Conservation (phyloP, 1,139 yeast species). For the Blastobotrys buckinghamii region DNA sequence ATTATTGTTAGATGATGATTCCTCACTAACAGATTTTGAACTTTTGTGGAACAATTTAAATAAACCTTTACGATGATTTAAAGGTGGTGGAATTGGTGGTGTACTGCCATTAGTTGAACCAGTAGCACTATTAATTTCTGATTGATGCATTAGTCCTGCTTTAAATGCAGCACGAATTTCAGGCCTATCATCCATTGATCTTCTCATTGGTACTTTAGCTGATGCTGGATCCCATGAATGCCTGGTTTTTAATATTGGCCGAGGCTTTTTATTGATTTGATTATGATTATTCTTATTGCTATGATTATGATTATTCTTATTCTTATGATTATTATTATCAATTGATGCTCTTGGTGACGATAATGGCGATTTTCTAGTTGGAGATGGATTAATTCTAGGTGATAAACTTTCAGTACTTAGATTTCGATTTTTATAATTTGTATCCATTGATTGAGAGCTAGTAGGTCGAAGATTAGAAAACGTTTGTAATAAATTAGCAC, state of each 20-base stretch:
- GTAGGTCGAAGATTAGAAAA: neutral
- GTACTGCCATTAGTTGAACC: neutral
- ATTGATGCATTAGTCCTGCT: conserved; percentile 4
- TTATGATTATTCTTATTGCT: neutral
- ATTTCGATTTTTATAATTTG: neutral
- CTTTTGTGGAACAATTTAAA: neutral
- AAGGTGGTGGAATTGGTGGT: neutral
- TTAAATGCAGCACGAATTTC: conserved; percentile 10
- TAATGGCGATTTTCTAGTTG: neutral
- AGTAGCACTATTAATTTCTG: neutral
- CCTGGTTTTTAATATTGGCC: neutral
- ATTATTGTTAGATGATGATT: neutral
- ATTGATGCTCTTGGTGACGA: neutral
- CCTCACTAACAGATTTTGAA: neutral
- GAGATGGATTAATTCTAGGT: neutral
- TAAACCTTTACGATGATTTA: neutral
- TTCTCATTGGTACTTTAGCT: neutral
- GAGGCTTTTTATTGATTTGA: neutral
- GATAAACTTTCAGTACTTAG: neutral
- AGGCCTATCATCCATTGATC: conserved; percentile 12
- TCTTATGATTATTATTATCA: neutral
- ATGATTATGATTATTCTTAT: neutral
- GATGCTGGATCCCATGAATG: neutral
- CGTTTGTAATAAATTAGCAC: neutral
- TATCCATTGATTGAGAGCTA: neutral